Base-by-base conservation (phyloP, 441 rosid genomes). In the Biscutella laevigata region DNA sequence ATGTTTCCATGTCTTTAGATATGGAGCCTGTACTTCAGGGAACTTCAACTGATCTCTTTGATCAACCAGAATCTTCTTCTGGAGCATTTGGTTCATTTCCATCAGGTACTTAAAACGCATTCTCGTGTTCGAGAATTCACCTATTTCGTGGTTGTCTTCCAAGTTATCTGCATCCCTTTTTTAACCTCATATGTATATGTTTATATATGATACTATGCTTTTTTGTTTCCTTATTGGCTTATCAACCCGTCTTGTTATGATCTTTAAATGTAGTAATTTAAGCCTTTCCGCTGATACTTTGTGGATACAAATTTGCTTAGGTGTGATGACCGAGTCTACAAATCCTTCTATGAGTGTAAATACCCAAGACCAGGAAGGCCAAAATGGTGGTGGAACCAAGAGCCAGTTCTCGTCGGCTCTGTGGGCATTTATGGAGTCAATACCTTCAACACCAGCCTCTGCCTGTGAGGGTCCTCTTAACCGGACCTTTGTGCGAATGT, bases 381-480 rank as follows among this genome's bases (percentile, higher is more conserved):
- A 45, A 28, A 53, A 56, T 26, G 70, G 67, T 62, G 69, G 46
- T 53, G 77, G 51, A 47, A 72, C 64, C 10, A 39, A 58, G 32
- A 70, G 84, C 60, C 60, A 65, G 73, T 34, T 89, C 41, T 79
- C 94, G 25, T 84, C 89, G 4, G 65, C 84, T 6, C 12, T 89
- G 59, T 89, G 95, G 95, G 30, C 73, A 7, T 77, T 84, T 46
- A 75, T 86, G 50, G 95, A 86, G 30, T 84, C 97, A 6, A 82
- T 89, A 61, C 97, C 94, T 12, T 70, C 88, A 7, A 62, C 79
- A 15, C 97, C 95, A 4, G 97, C 97, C 20, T 80, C 83, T 22
- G 97, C 97, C 2, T 47, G 91, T 0, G 97, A 89, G 67, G 77
- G 10, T 56, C 85, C 87, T 8, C 54, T 84, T 44, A 84, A 77